Base-by-base conservation (phyloP, 2,329 filamentous ascomycete species). In the Colletotrichum godetiae region DNA sequence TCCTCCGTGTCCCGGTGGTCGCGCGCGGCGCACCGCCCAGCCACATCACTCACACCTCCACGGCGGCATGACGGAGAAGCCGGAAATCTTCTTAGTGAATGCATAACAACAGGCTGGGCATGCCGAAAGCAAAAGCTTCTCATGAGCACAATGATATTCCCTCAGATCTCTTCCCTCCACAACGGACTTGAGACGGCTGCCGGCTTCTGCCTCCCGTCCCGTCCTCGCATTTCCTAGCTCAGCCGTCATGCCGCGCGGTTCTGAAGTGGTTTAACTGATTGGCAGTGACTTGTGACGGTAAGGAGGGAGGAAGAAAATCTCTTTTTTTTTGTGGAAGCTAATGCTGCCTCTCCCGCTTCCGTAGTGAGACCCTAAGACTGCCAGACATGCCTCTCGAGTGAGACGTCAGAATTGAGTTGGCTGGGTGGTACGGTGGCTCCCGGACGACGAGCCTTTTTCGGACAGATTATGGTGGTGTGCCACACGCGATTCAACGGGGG, bases 401-500 rank as follows among this genome's bases (percentile, higher is more conserved):
- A 57, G 71, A 65, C 46, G 56, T 73, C 71, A 22, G 67, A 61
- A 61, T 66, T 65, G 68, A 64, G 61, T 73, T 73, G 49, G 33
- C 56, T 59, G 42, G 42, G 42, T 49, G 42, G 42, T 19, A 49
- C 42, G 42, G 19, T 42, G 31, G 60, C n/a, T 27, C 42, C 46
- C 70, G 71, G 71, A 71, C 46, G 33, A 66, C 22, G 49, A 71
- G 5, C 71, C 61, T 31, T 15, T 71, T 73, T 42, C 10, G 71
- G 67, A 66, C 35, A 35, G 67, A 22, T 37, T 24, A 49, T 6
- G 60, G 61, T 60, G 71, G 71, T 73, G 71, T 52, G 56, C 11
- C 46, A 73, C 60, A 57, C 60, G 11, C 37, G n/a, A 56, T 31
- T 11, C 59, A 46, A 63, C 71, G 56, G 46, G 7, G 22, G 24